Percentiles rank a stretch among this genome's conserved stretches.
These are phyloP conservation scores for Quercus mongolica DNA, from an alignment of 306 rosid species.

Conservation along the genomic window DNA sequence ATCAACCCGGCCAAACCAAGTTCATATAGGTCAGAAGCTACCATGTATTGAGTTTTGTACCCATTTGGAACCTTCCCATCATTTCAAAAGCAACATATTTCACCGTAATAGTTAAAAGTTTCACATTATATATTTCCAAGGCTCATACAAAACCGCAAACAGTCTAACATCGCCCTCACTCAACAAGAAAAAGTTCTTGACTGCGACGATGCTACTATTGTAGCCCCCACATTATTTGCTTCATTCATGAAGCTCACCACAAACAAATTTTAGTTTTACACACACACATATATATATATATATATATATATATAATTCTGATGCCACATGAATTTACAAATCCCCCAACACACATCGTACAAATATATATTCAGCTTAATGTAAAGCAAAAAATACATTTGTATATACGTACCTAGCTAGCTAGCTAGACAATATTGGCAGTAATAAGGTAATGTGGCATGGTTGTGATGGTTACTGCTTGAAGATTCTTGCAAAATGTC, in stretches of 20 bases:
- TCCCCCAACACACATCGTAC: neutral
- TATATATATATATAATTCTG: no score
- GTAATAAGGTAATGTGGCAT: no score
- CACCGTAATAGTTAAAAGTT: no score
- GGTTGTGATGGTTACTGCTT: neutral
- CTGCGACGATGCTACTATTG: neutral
- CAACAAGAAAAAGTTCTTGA: neutral
- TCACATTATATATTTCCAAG: neutral
- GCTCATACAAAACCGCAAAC: neutral
- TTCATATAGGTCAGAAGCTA: no score
- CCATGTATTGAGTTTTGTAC: no score
- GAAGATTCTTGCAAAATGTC: neutral
- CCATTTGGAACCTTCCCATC: no score
- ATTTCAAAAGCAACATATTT: no score
- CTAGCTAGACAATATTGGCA: no score
- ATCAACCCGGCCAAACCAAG: no score
- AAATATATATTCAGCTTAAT: neutral
- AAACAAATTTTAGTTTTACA: no score
- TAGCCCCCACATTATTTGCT: neutral
- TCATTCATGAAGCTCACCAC: neutral
- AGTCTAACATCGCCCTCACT: neutral
- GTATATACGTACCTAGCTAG: no score
- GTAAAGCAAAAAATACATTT: neutral
- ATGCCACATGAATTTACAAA: neutral
- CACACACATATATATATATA: accelerated